Conservation (phyloP, 805 yeast species). For the Sungouiella thailandica region DNA sequence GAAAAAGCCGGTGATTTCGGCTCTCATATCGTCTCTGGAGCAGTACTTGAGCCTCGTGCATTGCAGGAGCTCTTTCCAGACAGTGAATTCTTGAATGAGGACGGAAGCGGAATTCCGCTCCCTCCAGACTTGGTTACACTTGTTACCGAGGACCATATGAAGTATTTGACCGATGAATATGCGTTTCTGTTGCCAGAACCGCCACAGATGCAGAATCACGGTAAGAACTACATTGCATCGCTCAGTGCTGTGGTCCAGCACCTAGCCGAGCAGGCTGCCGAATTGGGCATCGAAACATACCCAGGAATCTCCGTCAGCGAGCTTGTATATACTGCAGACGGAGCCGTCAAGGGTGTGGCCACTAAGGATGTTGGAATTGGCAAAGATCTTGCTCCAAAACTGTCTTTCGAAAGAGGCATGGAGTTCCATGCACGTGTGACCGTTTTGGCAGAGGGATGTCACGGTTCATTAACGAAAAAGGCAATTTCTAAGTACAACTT, state of each 20-base stretch:
- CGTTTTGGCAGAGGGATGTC: slow-evolving; percentile 96
- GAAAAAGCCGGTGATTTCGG: slow-evolving; percentile 96
- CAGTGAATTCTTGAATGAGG: slow-evolving; percentile 45
- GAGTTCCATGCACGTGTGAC: slow-evolving; percentile 90
- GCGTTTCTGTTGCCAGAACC: slow-evolving; percentile 86
- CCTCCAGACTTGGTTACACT: slow-evolving; percentile 73
- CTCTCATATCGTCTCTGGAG: slow-evolving; percentile 88
- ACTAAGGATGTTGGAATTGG: slow-evolving; percentile 89
- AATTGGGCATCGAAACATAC: slow-evolving; percentile 87
- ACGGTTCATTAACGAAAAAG: slow-evolving; percentile 84
- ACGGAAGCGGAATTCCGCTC: slow-evolving; percentile 61
- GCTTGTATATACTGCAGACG: slow-evolving; percentile 52
- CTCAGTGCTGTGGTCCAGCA: slow-evolving; percentile 76
- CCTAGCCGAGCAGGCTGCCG: slow-evolving; percentile 86
- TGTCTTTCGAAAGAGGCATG: slow-evolving; percentile 92
- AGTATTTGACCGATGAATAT: slow-evolving; percentile 54
- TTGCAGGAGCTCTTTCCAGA: slow-evolving; percentile 78
- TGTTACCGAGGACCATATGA: slow-evolving; percentile 73
- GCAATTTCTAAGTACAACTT: slow-evolving; percentile 64
- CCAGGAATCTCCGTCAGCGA: slow-evolving; percentile 87
- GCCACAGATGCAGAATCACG: slow-evolving; percentile 78
- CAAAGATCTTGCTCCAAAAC: slow-evolving; percentile 71
- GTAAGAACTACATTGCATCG: slow-evolving; percentile 80
- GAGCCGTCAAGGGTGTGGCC: slow-evolving; percentile 81
- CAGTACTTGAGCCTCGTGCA: slow-evolving; percentile 88